Conservation (phyloP, 768 basidiomycete species). For the Leucocoprinus birnbaumii region DNA sequence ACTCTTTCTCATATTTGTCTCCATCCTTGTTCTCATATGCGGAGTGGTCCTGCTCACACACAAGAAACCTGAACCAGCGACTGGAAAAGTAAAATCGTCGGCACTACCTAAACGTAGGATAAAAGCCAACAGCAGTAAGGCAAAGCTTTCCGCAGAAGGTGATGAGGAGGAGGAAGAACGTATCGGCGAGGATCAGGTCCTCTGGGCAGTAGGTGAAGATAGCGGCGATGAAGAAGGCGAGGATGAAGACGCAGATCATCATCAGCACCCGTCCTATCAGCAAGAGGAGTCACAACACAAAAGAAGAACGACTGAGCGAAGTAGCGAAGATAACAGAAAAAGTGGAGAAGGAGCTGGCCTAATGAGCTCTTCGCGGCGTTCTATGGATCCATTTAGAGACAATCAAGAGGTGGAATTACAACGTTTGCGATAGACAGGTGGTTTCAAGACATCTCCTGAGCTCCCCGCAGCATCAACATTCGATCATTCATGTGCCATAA, state of each 20-base stretch:
- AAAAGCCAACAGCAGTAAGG: slow-evolving; percentile 15
- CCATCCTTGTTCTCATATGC: slow-evolving; percentile 81
- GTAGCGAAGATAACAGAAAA: slow-evolving; percentile 1
- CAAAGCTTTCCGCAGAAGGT: slow-evolving; percentile 26
- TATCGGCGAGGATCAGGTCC: slow-evolving; percentile 41
- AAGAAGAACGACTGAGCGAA: slow-evolving; percentile 3
- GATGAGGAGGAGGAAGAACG: slow-evolving; percentile 38
- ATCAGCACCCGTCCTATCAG: slow-evolving; percentile 36
- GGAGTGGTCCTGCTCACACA: slow-evolving; percentile 93
- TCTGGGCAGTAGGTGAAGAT: slow-evolving; percentile 75
- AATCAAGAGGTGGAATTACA: slow-evolving; percentile 15
- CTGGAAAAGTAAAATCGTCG: slow-evolving; percentile 29
- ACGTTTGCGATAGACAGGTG: not conserved
- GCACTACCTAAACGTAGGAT: slow-evolving; percentile 26
- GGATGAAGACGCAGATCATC: slow-evolving; percentile 41
- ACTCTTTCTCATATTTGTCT: slow-evolving; percentile 83
- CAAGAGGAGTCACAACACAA: slow-evolving; percentile 9
- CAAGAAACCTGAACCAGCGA: slow-evolving; percentile 75
- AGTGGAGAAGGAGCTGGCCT: slow-evolving; percentile 16
- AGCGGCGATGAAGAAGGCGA: slow-evolving; percentile 59
- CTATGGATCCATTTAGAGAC: slow-evolving; percentile 28
- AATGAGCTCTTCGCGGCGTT: slow-evolving; percentile 13
- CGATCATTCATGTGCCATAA: not conserved
- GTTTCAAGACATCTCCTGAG: not conserved
- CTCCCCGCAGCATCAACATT: not conserved